Evolutionary conservation across 176 grass and related monocot species (phyloP).

Genomic region (Poa annua): DNA sequence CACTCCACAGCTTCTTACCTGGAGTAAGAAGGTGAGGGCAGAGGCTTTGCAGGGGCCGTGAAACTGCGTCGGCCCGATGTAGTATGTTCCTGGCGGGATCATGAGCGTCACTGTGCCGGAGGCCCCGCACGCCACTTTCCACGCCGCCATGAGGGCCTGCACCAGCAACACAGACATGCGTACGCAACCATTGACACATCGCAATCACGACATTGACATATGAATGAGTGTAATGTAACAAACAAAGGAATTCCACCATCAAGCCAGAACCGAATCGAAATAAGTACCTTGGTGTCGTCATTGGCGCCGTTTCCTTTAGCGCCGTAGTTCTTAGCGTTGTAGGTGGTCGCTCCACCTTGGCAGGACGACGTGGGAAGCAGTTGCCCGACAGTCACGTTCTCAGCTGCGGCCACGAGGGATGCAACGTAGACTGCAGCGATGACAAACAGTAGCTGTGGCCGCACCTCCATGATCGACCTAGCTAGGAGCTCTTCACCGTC

Average conservation of each 20-base stretch:
- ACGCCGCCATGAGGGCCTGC: slow-evolving; percentile 56
- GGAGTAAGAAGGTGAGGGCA: too few species aligned
- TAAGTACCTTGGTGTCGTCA: slow-evolving; percentile 58
- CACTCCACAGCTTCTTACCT: not conserved
- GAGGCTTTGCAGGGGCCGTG: slow-evolving; percentile 44
- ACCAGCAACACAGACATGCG: not conserved
- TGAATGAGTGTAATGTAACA: not conserved
- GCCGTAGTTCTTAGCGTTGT: slow-evolving; percentile 54
- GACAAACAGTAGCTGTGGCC: not conserved
- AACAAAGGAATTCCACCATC: too few species aligned
- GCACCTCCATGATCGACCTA: slow-evolving; percentile 31
- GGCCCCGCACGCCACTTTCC: slow-evolving; percentile 56
- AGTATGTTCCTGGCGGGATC: slow-evolving; percentile 53
- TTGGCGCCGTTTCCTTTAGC: slow-evolving; percentile 43
- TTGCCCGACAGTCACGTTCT: not conserved
- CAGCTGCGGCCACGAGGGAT: not conserved
- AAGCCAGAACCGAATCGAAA: not conserved
- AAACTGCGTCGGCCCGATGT: slow-evolving; percentile 57
- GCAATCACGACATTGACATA: not conserved
- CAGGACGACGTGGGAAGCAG: not conserved
- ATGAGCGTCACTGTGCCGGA: slow-evolving; percentile 48
- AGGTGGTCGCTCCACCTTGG: not conserved
- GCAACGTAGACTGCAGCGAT: not conserved
- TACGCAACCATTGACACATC: not conserved
- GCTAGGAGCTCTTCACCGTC: not conserved